phyloP scores from a whole-genome alignment of 805 yeast genomes.

The Starmerella ratchasimensis region DNA sequence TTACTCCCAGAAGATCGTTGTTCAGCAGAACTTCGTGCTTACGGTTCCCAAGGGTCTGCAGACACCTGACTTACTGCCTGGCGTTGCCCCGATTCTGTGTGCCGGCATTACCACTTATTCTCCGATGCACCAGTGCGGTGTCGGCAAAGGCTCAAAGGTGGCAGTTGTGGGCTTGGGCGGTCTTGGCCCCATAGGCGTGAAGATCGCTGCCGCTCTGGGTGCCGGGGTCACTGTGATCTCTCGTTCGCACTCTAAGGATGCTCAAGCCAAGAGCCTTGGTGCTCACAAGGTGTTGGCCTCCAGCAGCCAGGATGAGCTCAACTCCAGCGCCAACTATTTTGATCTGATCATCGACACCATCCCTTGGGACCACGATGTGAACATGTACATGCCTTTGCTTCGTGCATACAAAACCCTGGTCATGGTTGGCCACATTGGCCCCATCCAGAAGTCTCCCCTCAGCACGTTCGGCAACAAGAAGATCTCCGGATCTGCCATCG shows the following conservation, averaged over 20 bases:
- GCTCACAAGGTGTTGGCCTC: slow-evolving; percentile 46
- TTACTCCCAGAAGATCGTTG: slow-evolving; percentile 22
- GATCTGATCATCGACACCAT: slow-evolving; percentile 45
- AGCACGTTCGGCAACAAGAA: slow-evolving; percentile 34
- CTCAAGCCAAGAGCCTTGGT: slow-evolving; percentile 42
- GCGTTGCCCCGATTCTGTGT: slow-evolving; percentile 62
- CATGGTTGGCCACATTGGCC: slow-evolving; percentile 52
- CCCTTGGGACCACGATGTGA: slow-evolving; percentile 36
- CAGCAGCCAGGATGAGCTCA: slow-evolving; percentile 29
- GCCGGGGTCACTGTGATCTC: slow-evolving; percentile 48
- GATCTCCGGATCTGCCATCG: slow-evolving; percentile 36
- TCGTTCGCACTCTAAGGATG: slow-evolving; percentile 38
- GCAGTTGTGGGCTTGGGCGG: slow-evolving; percentile 57
- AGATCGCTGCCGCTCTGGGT: slow-evolving; percentile 48
- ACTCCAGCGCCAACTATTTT: slow-evolving; percentile 25
- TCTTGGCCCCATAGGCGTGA: slow-evolving; percentile 47
- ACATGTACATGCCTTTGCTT: slow-evolving; percentile 36
- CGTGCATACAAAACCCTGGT: slow-evolving; percentile 46
- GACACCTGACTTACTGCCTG: slow-evolving; percentile 29
- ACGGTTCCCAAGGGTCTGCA: slow-evolving; percentile 46
- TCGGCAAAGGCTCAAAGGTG: slow-evolving; percentile 38
- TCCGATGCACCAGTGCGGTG: slow-evolving; percentile 40
- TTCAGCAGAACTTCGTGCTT: slow-evolving; percentile 49
- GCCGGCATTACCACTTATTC: slow-evolving; percentile 65
- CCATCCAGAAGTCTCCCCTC: slow-evolving; percentile 31